A percentile compares a stretch with the other conserved stretches of the same genome.
phyloP scores from a whole-genome alignment of 257 asterid species.

The Knoxia roxburghii region DNA sequence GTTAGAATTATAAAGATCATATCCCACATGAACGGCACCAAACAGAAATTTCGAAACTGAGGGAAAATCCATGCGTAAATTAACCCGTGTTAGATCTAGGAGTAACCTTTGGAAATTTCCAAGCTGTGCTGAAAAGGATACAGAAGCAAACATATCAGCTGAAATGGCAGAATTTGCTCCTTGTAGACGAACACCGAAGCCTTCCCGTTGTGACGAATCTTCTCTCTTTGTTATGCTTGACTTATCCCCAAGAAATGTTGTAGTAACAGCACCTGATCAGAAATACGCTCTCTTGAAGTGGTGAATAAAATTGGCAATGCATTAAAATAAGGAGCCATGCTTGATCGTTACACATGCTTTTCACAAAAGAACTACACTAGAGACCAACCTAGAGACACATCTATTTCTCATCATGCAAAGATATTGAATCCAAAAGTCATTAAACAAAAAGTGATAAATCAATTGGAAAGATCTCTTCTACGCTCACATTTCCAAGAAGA shows the following conservation, averaged over 20 bases:
- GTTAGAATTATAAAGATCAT: conserved; percentile 49
- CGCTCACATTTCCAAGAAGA: background rate
- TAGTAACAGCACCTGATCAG: conserved; percentile 49
- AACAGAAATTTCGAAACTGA: conserved; percentile 52
- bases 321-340: background rate
- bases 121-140: conserved; percentile 56
- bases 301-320: background rate
- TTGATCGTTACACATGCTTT: background rate
- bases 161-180: conserved; percentile 43
- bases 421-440: background rate
- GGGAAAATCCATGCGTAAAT: conserved; percentile 55
- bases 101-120: conserved; percentile 67
- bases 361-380: too few relatives aligned
- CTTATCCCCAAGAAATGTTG: conserved; percentile 53
- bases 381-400: background rate
- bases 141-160: conserved; percentile 59
- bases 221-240: conserved; percentile 32
- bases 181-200: conserved; percentile 30
- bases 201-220: conserved; percentile 21
- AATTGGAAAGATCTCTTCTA: background rate
- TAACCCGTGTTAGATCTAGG: conserved; percentile 59
- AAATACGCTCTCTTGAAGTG: conserved; percentile 1
- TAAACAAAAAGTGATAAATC: background rate
- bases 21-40: conserved; percentile 47
- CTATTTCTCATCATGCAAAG: background rate